phyloP scores from a whole-genome alignment of 305 asterid species.

The Fraxinus sp. region DNA sequence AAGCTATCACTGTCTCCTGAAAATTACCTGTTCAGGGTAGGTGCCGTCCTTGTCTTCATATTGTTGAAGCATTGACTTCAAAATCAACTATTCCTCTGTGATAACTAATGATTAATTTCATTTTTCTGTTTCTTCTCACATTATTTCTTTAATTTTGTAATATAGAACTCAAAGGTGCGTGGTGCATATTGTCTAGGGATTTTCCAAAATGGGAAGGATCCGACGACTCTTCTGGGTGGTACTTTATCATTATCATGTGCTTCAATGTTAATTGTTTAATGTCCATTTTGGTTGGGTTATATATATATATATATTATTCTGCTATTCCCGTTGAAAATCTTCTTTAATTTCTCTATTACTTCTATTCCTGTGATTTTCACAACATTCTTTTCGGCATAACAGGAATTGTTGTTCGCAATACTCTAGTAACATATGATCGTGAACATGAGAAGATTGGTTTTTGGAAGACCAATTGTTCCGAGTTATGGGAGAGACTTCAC shows the following conservation, averaged over 20 bases:
- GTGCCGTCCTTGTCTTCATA: constrained; percentile 28
- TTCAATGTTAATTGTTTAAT: constrained; percentile 15
- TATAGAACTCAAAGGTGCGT: constrained; percentile 81
- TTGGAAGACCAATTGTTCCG: constrained; percentile 96
- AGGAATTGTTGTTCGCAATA: constrained; percentile 93
- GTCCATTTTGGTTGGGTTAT: constrained; percentile 7
- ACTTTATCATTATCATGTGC: constrained; percentile 24
- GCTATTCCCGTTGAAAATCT: not conserved
- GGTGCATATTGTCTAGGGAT: constrained; percentile 97
- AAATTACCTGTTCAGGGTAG: constrained; percentile 90
- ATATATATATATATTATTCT: not conserved
- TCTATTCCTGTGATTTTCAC: not conserved
- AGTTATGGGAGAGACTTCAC: constrained; percentile 83
- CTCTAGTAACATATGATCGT: constrained; percentile 94
- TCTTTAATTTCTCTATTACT: not conserved
- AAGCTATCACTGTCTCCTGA: constrained; percentile 85
- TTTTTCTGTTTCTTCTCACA: not conserved
- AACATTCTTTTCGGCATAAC: constrained; percentile 25
- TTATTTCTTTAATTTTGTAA: constrained; percentile 14
- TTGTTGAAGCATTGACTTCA: constrained; percentile 1
- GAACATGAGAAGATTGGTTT: constrained; percentile 83
- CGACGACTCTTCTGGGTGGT: constrained; percentile 97
- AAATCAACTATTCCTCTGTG: constrained; percentile 7
- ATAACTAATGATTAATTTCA: constrained; percentile 13
- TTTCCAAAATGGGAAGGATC: constrained; percentile 92